Evolutionary conservation across 2,329 filamentous ascomycete species (phyloP).

Genomic region (Anisogramma anomala): DNA sequence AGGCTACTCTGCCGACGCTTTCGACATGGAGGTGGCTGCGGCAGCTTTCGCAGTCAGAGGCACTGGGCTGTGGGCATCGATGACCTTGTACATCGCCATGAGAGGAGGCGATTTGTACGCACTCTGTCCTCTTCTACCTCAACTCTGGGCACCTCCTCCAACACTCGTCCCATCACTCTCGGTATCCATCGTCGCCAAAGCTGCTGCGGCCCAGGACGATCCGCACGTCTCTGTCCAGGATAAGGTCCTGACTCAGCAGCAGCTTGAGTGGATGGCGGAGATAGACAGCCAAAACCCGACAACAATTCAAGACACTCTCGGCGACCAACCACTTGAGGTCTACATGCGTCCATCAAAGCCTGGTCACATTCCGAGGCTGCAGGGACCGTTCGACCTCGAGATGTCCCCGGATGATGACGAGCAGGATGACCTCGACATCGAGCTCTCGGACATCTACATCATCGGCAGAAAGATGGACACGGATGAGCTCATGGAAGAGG

Average conservation of each 20-base stretch:
- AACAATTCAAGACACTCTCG: constrained; percentile 36
- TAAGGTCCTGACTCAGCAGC: constrained; percentile 50
- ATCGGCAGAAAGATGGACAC: constrained; percentile 52
- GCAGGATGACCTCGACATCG: constrained; percentile 45
- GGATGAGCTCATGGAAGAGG: constrained; percentile 50
- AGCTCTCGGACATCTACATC: constrained; percentile 50
- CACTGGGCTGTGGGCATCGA: constrained; percentile 81
- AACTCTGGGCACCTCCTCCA: constrained; percentile 68
- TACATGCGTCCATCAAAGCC: constrained; percentile 46
- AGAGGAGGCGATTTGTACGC: constrained; percentile 86
- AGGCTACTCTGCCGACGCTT: constrained; percentile 75
- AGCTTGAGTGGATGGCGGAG: constrained; percentile 57
- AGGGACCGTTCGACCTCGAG: constrained; percentile 50
- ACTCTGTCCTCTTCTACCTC: constrained; percentile 77
- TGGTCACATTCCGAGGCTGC: constrained; percentile 46
- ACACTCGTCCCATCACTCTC: constrained; percentile 73
- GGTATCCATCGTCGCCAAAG: constrained; percentile 67
- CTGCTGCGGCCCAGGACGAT: constrained; percentile 51
- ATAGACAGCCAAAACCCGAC: constrained; percentile 51
- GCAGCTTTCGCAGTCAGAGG: constrained; percentile 62
- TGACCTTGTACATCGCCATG: constrained; percentile 98
- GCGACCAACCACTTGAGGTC: constrained; percentile 41
- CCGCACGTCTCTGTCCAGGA: constrained; percentile 38
- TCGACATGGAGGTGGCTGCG: constrained; percentile 89
- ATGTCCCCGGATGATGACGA: constrained; percentile 38